Base-by-base conservation (phyloP, 2,329 filamentous ascomycete species). In the Tolypocladium guangdongense region DNA sequence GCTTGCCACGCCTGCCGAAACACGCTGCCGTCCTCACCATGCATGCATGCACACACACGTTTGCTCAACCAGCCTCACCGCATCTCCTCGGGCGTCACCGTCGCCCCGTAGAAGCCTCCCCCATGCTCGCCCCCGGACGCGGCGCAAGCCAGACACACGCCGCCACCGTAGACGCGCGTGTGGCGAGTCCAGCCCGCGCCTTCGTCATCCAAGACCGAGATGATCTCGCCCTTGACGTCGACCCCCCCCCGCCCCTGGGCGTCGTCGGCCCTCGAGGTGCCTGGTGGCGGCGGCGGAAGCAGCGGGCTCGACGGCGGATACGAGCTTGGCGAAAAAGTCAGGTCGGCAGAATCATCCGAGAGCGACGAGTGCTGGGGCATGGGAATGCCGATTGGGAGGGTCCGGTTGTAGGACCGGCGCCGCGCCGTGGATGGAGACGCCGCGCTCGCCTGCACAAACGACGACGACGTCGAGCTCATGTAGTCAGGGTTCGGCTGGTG, bases 81-180 rank as follows among this genome's bases (percentile, higher is more conserved):
- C 64, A 76, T 74, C 58, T 81, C 75, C 59, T 78, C 74, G 22
- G 77, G 71, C 18, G 75, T 74, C 30, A 81, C 78, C 32, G 72
- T 78, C 41, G 74, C 72, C 32, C 78, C 79, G 57, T 81, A 82
- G 63, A 78, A 79, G 8, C 76, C 73, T 20, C 70, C 74, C 12
- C 68, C 69, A 30, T 72, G 66, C n/a, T 68, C 64, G 35, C 67
- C 68, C 7, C 72, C 74, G 11, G 75, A 72, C 10, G 75, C 77
- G 39, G 75, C 67, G 58, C 80, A 83, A 1, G 78, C 78, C 39
- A 81, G 69, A 57, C 80, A 83, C 3, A 77, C 73, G 7, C 79
- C 78, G 55, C 79, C 79, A 32, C 78, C 78, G 57, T 81, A 82
- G 30, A 82, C 79, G 30, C 78, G 74, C 18, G 79, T 83, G 62